These are phyloP conservation scores for Penstemon newberryi DNA, from an alignment of 257 asterid genomes.

Conservation along the genomic window DNA sequence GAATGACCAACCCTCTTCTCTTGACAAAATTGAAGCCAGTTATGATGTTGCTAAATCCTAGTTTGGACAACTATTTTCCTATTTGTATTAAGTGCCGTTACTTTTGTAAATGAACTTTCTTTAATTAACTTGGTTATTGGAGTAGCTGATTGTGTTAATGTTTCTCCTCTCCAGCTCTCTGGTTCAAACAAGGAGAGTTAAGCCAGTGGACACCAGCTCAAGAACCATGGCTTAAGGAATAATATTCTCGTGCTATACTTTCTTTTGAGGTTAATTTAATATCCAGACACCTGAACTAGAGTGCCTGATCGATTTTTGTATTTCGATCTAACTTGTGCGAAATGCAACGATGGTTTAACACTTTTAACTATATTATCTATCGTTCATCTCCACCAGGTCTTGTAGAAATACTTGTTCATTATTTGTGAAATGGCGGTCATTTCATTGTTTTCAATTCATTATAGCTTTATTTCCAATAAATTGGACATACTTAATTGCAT, in stretches of 20 bases:
- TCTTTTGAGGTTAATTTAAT: constrained; percentile 23
- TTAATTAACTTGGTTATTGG: background rate
- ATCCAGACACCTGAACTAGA: constrained; percentile 18
- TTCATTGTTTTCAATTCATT: no score
- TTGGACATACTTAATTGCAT: no score
- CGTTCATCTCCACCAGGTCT: background rate
- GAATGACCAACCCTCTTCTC: background rate
- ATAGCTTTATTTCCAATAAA: no score
- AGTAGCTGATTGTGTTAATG: no score
- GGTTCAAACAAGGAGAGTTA: constrained; percentile 81
- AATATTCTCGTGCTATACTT: constrained; percentile 15
- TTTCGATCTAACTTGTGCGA: constrained; percentile 7
- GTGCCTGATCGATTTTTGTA: constrained; percentile 29
- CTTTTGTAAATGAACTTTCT: no score
- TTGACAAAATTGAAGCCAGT: background rate
- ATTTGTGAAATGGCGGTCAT: background rate
- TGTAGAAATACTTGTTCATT: constrained; percentile 22
- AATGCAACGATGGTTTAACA: constrained; percentile 23
- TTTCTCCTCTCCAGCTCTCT: constrained; percentile 51
- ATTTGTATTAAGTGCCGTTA: no score
- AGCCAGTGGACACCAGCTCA: constrained; percentile 64
- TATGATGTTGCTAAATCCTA: background rate
- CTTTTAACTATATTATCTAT: background rate
- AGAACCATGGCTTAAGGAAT: constrained; percentile 78
- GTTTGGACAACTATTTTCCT: no score